Evolutionary conservation across 2,329 filamentous ascomycete genomes (phyloP), one percentile per base, ranked within the genome.

Genomic region (Didymella exigua): DNA sequence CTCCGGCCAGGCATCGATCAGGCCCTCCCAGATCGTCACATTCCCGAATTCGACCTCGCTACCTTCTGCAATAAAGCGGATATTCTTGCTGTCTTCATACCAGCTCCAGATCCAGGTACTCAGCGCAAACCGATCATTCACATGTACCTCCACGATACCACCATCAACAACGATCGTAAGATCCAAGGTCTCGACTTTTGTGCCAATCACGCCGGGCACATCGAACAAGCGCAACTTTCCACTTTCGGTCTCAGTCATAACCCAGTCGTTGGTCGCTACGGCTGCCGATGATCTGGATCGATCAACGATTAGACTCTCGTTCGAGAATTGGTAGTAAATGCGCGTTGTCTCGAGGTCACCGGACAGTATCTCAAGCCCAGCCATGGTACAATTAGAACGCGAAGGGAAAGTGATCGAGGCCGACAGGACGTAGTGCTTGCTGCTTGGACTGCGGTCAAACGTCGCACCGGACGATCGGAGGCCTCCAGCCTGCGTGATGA

Each of bases 251-350:
- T 70, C 63, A 1, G 70, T 71, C 30, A 72, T 65, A 27, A 79
- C 76, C 5, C 75, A 77, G 34, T 67, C 58, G 0, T 76, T 79
- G 0, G 74, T 77, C 16, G 60, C 47, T 0, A 75, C 74, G 1
- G 73, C 76, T 9, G 77, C 77, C 37, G 76, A 78, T 3, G 76
- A 72, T 31, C 76, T 76, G 27, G 67, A 72, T 4, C 77, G 74
- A 46, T 79, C 77, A 18, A 79, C 65, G 29, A 78, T 66, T 36
- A 79, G 55, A 18, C 72, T 75, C 59, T 79, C 77, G 59, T 79
- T 78, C 2, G 73, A 75, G 60, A 79, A 78, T 43, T 79, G 76
- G 60, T 79, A 79, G 62, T 78, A 78, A 33, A 79, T 74, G 10
- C 67, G 72, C 4, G 78, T 79, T 10, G 69, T 71, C 60, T 79